Conservation (phyloP, 352 stramenopile species). For the Phytophthora palmivora region DNA sequence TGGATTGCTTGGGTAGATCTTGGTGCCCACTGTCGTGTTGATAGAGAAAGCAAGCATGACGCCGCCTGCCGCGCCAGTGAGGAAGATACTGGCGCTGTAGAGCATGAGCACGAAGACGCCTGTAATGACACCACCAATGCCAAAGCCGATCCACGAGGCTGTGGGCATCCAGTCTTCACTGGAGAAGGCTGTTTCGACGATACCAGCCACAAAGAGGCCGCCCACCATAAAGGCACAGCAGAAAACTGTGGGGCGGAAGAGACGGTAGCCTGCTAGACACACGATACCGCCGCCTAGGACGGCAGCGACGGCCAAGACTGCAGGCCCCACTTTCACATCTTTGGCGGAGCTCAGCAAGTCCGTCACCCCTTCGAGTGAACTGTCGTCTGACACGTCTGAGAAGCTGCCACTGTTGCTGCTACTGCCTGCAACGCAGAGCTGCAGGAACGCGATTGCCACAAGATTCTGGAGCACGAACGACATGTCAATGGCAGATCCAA, state of each 20-base stretch:
- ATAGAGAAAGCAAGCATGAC: constrained; percentile 60
- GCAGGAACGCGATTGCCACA: constrained; percentile 26
- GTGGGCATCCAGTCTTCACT: constrained; percentile 56
- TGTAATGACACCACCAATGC: constrained; percentile 43
- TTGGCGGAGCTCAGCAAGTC: constrained; percentile 50
- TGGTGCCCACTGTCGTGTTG: constrained; percentile 56
- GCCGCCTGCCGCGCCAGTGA: constrained; percentile 49
- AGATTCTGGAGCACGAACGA: constrained; percentile 27
- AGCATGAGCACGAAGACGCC: constrained; percentile 57
- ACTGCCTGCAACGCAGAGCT: constrained; percentile 27
- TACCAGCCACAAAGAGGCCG: constrained; percentile 62
- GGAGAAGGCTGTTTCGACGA: constrained; percentile 64
- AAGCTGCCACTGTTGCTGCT: constrained; percentile 26
- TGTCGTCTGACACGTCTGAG: constrained; percentile 18
- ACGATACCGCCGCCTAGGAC: constrained; percentile 53
- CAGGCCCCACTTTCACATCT: constrained; percentile 49
- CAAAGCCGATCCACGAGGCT: constrained; percentile 67
- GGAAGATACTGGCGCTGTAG: constrained; percentile 60
- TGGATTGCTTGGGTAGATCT: constrained; percentile 59
- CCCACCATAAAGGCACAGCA: constrained; percentile 75
- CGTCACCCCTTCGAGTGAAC: constrained; percentile 37
- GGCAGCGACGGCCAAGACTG: constrained; percentile 57
- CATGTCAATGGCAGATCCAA: constrained; percentile 5
- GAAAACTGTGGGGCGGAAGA: constrained; percentile 69
- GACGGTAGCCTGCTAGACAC: constrained; percentile 60